phyloP scores from a whole-genome alignment of 2,329 filamentous ascomycete species.

The Hypoxylon sp. region DNA sequence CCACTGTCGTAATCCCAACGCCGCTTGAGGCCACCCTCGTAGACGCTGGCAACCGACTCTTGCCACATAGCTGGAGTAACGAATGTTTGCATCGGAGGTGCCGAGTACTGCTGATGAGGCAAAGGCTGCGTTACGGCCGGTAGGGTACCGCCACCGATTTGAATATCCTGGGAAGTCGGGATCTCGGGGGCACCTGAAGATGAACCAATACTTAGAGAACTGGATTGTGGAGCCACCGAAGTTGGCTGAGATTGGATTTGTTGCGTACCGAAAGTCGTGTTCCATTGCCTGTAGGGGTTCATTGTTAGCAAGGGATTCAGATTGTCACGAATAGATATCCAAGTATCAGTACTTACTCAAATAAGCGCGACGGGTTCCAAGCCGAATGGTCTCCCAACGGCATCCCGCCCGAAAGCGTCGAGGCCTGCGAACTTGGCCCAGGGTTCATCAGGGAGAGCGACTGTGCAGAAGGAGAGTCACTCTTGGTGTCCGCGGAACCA shows the following conservation, averaged over 20 bases:
- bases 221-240: constrained; percentile 62
- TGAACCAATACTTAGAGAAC: constrained; percentile 67
- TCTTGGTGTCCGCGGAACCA: constrained; percentile 79
- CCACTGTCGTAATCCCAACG: constrained; percentile 70
- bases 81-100: constrained; percentile 69
- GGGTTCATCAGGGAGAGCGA: constrained; percentile 78
- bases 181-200: constrained; percentile 70
- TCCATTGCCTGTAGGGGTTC: constrained; percentile 81
- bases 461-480: constrained; percentile 81
- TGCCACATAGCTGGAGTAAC: constrained; percentile 82
- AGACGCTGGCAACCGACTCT: constrained; percentile 78
- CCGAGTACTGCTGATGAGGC: constrained; percentile 67
- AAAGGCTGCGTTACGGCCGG: constrained; percentile 64
- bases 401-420: constrained; percentile 68
- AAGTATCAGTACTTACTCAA: constrained; percentile 77
- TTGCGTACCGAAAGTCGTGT: constrained; percentile 89
- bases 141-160: constrained; percentile 63
- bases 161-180: constrained; percentile 68
- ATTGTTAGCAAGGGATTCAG: constrained; percentile 38
- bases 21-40: constrained; percentile 75
- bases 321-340: constrained; percentile 11
- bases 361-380: constrained; percentile 91
- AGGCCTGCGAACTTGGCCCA: constrained; percentile 69
- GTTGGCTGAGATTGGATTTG: constrained; percentile 62
- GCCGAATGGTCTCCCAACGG: constrained; percentile 73